phyloP scores from a whole-genome alignment of 495 filamentous ascomycete species.

The Penicillium roqueforti region DNA sequence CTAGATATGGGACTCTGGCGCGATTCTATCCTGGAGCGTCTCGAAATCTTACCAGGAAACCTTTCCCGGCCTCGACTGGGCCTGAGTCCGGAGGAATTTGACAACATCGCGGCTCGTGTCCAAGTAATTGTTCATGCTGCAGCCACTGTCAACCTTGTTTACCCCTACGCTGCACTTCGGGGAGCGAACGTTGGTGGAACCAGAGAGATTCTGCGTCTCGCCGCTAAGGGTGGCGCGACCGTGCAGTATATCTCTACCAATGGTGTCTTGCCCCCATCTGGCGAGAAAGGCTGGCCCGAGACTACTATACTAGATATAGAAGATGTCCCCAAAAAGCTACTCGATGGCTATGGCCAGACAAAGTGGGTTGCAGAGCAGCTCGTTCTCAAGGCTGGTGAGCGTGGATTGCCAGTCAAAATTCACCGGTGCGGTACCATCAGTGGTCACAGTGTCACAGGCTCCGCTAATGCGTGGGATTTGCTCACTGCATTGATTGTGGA shows the following conservation, averaged over 20 bases:
- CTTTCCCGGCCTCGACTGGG: conserved; percentile 56
- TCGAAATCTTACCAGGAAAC: conserved; percentile 63
- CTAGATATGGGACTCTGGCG: conserved; percentile 62
- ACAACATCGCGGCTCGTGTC: conserved; percentile 51
- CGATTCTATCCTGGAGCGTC: conserved; percentile 64
- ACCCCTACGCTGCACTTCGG: conserved; percentile 60
- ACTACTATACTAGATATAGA: conserved; percentile 53
- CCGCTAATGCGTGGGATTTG: conserved; percentile 66
- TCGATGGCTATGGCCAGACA: conserved; percentile 61
- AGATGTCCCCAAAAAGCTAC: conserved; percentile 55
- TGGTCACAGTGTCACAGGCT: conserved; percentile 57
- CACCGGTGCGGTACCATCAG: conserved; percentile 62
- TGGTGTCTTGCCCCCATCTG: conserved; percentile 58
- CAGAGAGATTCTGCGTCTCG: conserved; percentile 59
- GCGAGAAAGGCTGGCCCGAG: conserved; percentile 55
- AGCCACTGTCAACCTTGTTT: conserved; percentile 64
- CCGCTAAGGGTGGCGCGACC: conserved; percentile 55
- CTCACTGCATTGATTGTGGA: conserved; percentile 63
- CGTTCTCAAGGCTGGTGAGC: conserved; percentile 55
- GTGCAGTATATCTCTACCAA: conserved; percentile 70
- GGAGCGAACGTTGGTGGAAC: conserved; percentile 58
- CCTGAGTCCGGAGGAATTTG: conserved; percentile 52
- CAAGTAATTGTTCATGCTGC: conserved; percentile 63
- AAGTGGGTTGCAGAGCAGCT: conserved; percentile 68
- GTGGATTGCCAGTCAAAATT: conserved; percentile 58